Base-by-base conservation (phyloP, 129 eudicot genomes). In the Apium graveolens region DNA sequence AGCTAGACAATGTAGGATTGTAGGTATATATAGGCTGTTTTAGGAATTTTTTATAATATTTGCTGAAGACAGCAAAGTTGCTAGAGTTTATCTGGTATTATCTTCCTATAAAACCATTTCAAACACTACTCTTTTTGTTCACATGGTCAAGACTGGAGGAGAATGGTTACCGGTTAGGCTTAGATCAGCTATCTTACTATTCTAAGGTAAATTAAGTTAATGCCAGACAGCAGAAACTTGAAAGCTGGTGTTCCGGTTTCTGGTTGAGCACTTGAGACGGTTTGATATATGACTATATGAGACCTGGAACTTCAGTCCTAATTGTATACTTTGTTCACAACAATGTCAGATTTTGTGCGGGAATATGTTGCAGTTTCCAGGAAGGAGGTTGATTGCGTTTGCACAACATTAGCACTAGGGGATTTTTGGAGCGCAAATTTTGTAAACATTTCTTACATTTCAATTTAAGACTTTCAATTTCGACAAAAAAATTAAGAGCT, bases 151-250 rank as follows among this genome's bases (percentile, higher is more conserved):
- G 39, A 66, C 21, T 24, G 5, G 24, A 12, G 37, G 16, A 29
- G 41, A 41, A 66, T 73, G 77, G 77, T 73, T 73, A 0, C 38
- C 3, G 60, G 77, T 73, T 73, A 16, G 77, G 77, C 37, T 29
- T 66, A 14, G 68, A 66, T 66, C 72, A 31, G 17, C 72, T 66
- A 4, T 65, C 24, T 60, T 10, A n/a, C 68, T 66, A 66, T 66
- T 66, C 7, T 31, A 9, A 16, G 72, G 21, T 66, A 66, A 66
- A 66, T 27, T 9, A 27, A 44, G 0, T 27, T 2, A 44, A 73
- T 26, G 32, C 17, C 34, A 72, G 38, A 73, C 24, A 31, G 24
- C 53, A 66, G 7, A 43, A 18, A 44, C 13, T 5, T 73, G 0
- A 42, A 43, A 26, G 34, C 76, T 12, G 53, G 44, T 26, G 29